These are phyloP conservation scores for Coffea eugenioides DNA, from an alignment of 257 asterid species.

Conservation along the genomic window DNA sequence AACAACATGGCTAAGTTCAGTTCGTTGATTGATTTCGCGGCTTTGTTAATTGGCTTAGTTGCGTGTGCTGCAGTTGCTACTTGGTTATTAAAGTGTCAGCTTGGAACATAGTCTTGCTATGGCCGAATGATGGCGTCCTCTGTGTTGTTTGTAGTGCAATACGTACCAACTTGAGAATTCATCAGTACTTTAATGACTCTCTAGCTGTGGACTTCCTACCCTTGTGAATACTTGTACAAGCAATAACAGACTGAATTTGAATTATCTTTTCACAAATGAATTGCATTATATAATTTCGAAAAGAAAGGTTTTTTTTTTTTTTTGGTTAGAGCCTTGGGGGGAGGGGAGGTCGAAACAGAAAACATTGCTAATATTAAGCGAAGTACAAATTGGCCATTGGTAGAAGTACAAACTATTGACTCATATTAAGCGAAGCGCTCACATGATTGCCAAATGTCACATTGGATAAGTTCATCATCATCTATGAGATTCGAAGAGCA, in stretches of 20 bases:
- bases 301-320: no score
- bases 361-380: no score
- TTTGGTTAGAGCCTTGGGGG: no score
- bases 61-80: not conserved
- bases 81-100: not conserved
- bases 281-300: no score
- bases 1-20: slow-evolving; percentile 13
- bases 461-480: no score
- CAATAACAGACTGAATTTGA: not conserved
- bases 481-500: no score
- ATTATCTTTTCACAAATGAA: not conserved
- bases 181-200: no score
- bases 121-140: not conserved
- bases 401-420: no score
- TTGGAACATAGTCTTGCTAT: not conserved
- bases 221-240: not conserved
- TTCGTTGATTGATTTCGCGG: not conserved
- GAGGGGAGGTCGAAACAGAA: no score
- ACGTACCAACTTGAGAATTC: no score
- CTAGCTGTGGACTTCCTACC: not conserved
- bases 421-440: not conserved
- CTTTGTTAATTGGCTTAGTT: not conserved
- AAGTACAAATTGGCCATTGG: no score
- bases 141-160: no score
- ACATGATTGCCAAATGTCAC: not conserved